phyloP scores from a whole-genome alignment of 352 stramenopile species.

The Pythium guiyangense region DNA sequence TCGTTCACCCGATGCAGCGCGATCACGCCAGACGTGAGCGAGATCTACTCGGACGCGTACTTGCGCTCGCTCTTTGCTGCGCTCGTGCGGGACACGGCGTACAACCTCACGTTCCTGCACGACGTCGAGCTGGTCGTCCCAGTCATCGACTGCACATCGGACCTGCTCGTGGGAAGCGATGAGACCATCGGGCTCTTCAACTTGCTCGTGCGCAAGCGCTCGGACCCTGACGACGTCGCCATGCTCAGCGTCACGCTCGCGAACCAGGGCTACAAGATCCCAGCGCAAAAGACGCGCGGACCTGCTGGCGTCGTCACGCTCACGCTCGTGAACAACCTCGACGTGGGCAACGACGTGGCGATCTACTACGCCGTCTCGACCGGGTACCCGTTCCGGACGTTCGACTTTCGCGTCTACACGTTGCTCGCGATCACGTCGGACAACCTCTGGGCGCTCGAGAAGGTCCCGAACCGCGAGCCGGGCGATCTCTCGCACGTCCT shows the following conservation, averaged over 20 bases:
- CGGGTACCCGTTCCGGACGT: conserved; percentile 25
- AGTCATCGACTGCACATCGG: conserved; percentile 35
- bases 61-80: conserved; percentile 8
- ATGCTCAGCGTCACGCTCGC: conserved; percentile 27
- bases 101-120: conserved; percentile 11
- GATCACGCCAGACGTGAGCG: not conserved
- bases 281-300: conserved; percentile 17
- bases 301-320: conserved; percentile 21
- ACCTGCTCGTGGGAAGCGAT: conserved; percentile 16
- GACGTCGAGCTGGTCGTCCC: conserved; percentile 28
- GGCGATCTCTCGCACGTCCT: conserved; percentile 1
- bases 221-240: conserved; percentile 15
- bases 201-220: conserved; percentile 32
- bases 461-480: conserved; percentile 10
- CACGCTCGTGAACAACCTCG: conserved; percentile 26
- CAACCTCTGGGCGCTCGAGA: conserved; percentile 27
- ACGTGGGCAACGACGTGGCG: conserved; percentile 4
- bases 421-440: conserved; percentile 16
- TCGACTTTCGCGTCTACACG: conserved; percentile 20
- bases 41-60: conserved; percentile 10
- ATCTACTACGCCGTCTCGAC: conserved; percentile 21
- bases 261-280: conserved; percentile 33
- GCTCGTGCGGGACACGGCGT: conserved; percentile 6
- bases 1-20: conserved; percentile 5
- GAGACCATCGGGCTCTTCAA: conserved; percentile 25